These are phyloP conservation scores for Lasiodiplodia hormozganensis DNA, from an alignment of 2,329 filamentous ascomycete species.

Conservation along the genomic window DNA sequence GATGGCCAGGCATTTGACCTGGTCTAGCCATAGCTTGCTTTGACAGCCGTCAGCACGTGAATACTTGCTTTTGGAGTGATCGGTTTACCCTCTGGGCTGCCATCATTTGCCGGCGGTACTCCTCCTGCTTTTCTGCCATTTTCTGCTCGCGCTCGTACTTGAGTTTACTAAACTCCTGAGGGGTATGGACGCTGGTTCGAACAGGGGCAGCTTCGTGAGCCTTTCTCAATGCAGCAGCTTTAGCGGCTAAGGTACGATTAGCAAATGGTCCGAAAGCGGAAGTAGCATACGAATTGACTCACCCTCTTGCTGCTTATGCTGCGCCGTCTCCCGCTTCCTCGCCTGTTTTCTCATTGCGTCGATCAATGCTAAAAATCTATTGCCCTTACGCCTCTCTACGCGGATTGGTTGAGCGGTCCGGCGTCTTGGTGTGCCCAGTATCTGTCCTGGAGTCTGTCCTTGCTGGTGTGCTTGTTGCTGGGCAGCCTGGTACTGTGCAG, in stretches of 20 bases:
- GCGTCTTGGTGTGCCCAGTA: slow-evolving; percentile 62
- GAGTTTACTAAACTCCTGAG: slow-evolving; percentile 87
- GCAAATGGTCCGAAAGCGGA: slow-evolving; percentile 17
- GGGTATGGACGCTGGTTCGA: slow-evolving; percentile 71
- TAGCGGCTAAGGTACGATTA: slow-evolving; percentile 44
- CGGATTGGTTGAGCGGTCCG: slow-evolving; percentile 78
- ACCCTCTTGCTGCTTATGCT: slow-evolving; percentile 87
- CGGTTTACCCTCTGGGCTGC: slow-evolving; percentile 57
- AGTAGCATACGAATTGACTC: slow-evolving; percentile 34
- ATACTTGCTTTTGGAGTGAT: not conserved
- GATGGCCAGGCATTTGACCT: slow-evolving; percentile 31
- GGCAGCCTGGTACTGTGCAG: slow-evolving; percentile 64
- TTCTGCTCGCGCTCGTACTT: slow-evolving; percentile 86
- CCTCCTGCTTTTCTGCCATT: slow-evolving; percentile 62
- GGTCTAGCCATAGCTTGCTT: slow-evolving; percentile 42
- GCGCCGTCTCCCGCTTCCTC: slow-evolving; percentile 86
- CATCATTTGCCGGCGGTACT: slow-evolving; percentile 69
- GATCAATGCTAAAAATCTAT: slow-evolving; percentile 85
- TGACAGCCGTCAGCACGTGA: slow-evolving; percentile 1
- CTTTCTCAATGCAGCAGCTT: slow-evolving; percentile 81
- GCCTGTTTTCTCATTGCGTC: slow-evolving; percentile 95
- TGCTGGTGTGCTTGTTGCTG: slow-evolving; percentile 62
- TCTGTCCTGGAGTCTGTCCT: slow-evolving; percentile 58
- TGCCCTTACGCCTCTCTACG: slow-evolving; percentile 85
- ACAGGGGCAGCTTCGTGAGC: slow-evolving; percentile 71